Conservation (phyloP, 2,329 filamentous ascomycete species). For the Diaporthe vaccinii region DNA sequence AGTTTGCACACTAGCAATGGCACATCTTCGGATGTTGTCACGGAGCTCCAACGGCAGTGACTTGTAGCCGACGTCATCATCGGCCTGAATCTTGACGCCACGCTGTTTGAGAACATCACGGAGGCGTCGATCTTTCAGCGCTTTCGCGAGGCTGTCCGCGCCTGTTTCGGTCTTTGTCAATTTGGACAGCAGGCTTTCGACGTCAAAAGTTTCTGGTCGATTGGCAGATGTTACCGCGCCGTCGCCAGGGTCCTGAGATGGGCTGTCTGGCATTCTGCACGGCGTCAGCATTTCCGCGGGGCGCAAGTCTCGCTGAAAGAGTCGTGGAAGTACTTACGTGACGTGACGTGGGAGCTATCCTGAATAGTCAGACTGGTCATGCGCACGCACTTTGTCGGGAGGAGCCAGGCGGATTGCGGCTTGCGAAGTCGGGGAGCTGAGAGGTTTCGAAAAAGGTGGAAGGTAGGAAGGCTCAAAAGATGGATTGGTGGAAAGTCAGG, state of each 20-base stretch:
- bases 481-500: background rate
- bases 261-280: background rate
- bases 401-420: background rate
- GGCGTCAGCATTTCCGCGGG: background rate
- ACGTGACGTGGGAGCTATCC: background rate
- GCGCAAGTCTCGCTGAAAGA: background rate
- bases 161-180: background rate
- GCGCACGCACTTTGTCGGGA: background rate
- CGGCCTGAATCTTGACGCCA: background rate
- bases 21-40: background rate
- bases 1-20: too few species aligned
- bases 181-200: background rate
- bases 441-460: background rate
- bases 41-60: background rate
- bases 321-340: background rate
- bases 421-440: background rate
- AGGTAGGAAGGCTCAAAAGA: too few species aligned
- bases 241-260: background rate
- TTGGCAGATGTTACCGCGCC: accelerated
- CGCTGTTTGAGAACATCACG: background rate
- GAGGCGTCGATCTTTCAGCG: background rate
- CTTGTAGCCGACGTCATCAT: background rate
- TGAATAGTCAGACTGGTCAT: background rate
- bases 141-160: background rate
- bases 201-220: background rate